Base-by-base conservation (phyloP, 805 yeast genomes). In the Teunomyces aglyptinius region DNA sequence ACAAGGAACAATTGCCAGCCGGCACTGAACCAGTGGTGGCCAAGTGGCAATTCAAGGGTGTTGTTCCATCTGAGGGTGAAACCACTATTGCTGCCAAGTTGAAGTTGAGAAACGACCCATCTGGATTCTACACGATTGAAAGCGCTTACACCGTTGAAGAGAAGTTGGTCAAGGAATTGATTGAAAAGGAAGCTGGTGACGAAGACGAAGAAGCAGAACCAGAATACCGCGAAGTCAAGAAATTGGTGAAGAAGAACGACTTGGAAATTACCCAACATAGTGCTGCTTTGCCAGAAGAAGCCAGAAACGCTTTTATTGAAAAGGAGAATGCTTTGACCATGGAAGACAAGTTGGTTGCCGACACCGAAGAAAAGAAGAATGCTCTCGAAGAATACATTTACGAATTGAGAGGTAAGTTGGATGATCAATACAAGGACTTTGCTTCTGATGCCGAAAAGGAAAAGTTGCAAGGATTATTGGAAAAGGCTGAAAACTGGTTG, bases 341-440 rank as follows among this genome's bases (percentile, higher is more conserved):
- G 67, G 90, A 85, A 65, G 99, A 94, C 74, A 94, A 91, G 78
- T 84, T 92, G 60, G 97, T 94, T 56, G 95, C 95, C 57, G 98
- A 94, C 76, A 94, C 98, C 56, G 98, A 94, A 79, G 97, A 94
- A 76, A 89, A 90, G 73, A 94, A 94, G 86, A 94, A 94, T 71
- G 94, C 96, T 55, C 80, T 94, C 52, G 99, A 94, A 80, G 99
- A 94, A 80, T 94, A 94, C 80, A 94, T 94, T 64, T 94, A 94
- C 76, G 96, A 89, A 62, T 83, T 92, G 73, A 87, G 99, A 77
- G 96, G 96, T 68, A 94, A 94, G 78, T 79, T 94, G 64, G 98
- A 91, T 50, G 99, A 90, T 47, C 84, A 83, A 60, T 92, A 92
- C 68, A 80, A 87, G 57, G 83, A 77, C 60, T 94, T 91, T 67